A percentile compares a stretch with the other conserved stretches of the same genome.
Evolutionary conservation across 768 basidiomycete species (phyloP).

Genomic region (Termitomyces heimii): DNA sequence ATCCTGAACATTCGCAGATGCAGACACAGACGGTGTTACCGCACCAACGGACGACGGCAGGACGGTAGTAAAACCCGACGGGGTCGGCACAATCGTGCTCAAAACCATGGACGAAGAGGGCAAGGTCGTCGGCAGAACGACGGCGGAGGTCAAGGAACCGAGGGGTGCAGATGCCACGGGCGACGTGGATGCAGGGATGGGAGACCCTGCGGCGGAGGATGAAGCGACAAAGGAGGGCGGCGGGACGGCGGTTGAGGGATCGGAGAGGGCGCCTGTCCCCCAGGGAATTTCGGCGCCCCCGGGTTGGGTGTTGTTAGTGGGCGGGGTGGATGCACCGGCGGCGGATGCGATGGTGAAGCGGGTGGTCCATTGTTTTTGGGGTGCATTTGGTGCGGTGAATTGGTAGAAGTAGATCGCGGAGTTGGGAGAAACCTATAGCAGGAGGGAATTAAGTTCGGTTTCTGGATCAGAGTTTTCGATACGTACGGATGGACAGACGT

Average conservation of each 20-base stretch:
- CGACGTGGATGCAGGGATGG: conserved; percentile 1
- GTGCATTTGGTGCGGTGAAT: conserved; percentile 43
- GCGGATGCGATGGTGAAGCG: conserved; percentile 68
- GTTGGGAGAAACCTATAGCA: conserved; percentile 49
- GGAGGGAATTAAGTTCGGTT: neutral
- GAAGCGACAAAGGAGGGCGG: conserved; percentile 20
- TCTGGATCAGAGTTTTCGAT: conserved; percentile 11
- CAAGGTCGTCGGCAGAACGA: neutral
- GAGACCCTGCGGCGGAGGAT: conserved; percentile 2
- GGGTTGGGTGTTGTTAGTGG: conserved; percentile 51
- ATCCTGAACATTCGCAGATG: conserved; percentile 10
- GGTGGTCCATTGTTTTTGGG: conserved; percentile 57
- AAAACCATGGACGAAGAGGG: neutral
- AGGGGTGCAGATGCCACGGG: neutral
- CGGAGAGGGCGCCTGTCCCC: conserved; percentile 57
- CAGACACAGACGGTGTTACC: neutral
- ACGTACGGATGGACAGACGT: conserved; percentile 62
- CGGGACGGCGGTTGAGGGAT: conserved; percentile 32
- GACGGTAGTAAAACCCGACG: neutral
- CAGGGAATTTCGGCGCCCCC: conserved; percentile 50
- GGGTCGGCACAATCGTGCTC: neutral
- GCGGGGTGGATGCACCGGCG: conserved; percentile 36
- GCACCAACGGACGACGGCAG: neutral
- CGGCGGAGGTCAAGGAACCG: neutral
- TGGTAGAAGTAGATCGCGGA: conserved; percentile 80